Percentiles rank a stretch among this genome's conserved stretches.
phyloP scores from a whole-genome alignment of 2,329 filamentous ascomycete genomes.

The Microdochium trichocladiopsis region DNA sequence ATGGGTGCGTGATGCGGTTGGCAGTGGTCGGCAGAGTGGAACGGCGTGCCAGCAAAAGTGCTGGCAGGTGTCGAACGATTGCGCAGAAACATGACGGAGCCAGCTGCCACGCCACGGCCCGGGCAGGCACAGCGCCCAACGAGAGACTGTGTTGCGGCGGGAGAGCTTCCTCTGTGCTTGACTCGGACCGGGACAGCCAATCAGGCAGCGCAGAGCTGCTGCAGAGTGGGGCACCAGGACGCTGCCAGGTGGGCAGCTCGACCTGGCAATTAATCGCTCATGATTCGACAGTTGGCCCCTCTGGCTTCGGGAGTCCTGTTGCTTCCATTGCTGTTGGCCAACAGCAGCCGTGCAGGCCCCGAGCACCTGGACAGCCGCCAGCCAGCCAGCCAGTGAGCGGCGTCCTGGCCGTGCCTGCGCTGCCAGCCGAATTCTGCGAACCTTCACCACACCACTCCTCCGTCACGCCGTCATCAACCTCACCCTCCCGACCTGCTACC shows the following conservation, averaged over 20 bases:
- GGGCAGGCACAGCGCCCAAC: neutral
- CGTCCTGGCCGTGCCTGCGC: neutral
- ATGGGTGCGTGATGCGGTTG: neutral
- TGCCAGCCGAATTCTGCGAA: constrained; percentile 4
- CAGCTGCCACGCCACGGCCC: neutral
- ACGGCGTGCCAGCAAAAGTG: neutral
- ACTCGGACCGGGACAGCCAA: no score
- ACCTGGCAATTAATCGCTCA: neutral
- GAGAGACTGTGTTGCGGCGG: no score
- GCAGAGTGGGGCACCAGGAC: neutral
- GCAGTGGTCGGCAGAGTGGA: neutral
- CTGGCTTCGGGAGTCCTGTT: neutral
- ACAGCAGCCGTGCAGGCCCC: neutral
- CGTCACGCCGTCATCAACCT: constrained; percentile 28
- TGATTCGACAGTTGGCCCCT: neutral
- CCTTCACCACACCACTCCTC: constrained; percentile 16
- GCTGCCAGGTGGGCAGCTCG: neutral
- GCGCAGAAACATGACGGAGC: neutral
- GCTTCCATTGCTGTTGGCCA: neutral
- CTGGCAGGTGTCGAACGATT: neutral
- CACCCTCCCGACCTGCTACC: constrained; percentile 16
- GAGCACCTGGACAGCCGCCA: no score
- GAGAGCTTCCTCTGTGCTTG: no score
- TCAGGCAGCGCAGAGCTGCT: no score
- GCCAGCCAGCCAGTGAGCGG: neutral